phyloP scores from a whole-genome alignment of 176 grass and related monocot species.

The Elaeis guineensis region DNA sequence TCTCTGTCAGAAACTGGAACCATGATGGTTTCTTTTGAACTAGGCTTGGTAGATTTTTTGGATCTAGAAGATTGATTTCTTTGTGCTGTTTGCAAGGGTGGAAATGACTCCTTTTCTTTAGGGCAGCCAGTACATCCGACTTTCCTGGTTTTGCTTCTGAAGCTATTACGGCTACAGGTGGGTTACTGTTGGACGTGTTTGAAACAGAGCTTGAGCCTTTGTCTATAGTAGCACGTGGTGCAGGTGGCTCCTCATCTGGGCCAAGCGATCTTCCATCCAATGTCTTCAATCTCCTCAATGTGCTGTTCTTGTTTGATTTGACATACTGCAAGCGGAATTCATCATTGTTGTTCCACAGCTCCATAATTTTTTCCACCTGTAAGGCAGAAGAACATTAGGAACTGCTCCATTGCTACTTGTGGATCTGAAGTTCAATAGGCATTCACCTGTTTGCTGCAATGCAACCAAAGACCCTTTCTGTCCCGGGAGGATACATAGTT shows the following conservation, averaged over 20 bases:
- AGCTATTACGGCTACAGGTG: neutral
- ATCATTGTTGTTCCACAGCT: constrained; percentile 61
- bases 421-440: neutral
- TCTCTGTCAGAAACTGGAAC: constrained; percentile 17
- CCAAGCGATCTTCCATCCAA: constrained; percentile 79
- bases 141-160: constrained; percentile 25
- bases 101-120: constrained; percentile 36
- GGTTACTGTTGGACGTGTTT: constrained; percentile 11
- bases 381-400: constrained; percentile 14
- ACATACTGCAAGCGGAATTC: constrained; percentile 72
- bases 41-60: constrained; percentile 30
- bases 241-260: constrained; percentile 57
- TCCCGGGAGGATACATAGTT: constrained; percentile 16
- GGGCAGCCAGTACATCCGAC: constrained; percentile 14
- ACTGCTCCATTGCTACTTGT: constrained; percentile 1
- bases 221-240: constrained; percentile 34
- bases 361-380: constrained; percentile 58
- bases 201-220: constrained; percentile 39
- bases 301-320: constrained; percentile 63
- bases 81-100: constrained; percentile 23
- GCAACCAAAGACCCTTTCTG: constrained; percentile 26
- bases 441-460: constrained; percentile 78
- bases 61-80: constrained; percentile 31
- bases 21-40: constrained; percentile 12
- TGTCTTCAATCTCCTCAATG: constrained; percentile 63